Evolutionary conservation across 805 yeast species (phyloP).

Genomic region (Candida methanosorbosa): DNA sequence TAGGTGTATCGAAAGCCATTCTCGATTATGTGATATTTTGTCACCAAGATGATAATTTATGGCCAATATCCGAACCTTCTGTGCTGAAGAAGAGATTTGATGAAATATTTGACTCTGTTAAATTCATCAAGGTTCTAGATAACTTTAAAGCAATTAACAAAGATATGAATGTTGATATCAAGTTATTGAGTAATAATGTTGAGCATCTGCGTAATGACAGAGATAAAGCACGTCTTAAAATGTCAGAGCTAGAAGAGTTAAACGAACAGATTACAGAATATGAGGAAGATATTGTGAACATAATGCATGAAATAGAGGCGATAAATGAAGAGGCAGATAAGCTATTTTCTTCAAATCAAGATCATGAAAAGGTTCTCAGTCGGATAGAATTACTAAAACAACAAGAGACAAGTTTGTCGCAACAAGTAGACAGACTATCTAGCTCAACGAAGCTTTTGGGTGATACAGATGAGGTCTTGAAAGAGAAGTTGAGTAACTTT

Average conservation of each 20-base stretch:
- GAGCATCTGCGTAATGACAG: conserved; percentile 68
- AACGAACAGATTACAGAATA: conserved; percentile 34
- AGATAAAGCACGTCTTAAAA: conserved; percentile 57
- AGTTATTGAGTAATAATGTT: conserved; percentile 68
- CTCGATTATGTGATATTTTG: conserved; percentile 91
- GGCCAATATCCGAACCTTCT: conserved; percentile 95
- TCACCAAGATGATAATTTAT: conserved; percentile 92
- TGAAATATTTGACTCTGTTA: conserved; percentile 92
- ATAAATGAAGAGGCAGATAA: conserved; percentile 51
- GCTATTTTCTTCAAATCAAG: conserved; percentile 70
- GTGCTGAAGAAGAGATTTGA: conserved; percentile 86
- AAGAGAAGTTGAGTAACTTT: conserved; percentile 33
- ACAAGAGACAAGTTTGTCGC: conserved; percentile 33
- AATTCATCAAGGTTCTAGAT: conserved; percentile 85
- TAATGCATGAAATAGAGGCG: conserved; percentile 41
- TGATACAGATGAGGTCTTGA: conserved; percentile 34
- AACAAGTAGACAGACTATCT: conserved; percentile 45
- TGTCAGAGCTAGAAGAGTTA: conserved; percentile 36
- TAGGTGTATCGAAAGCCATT: conserved; percentile 85
- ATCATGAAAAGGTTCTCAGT: conserved; percentile 65
- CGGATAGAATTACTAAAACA: conserved; percentile 50
- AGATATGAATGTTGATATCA: conserved; percentile 68
- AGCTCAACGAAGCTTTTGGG: conserved; percentile 36
- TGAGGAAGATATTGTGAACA: conserved; percentile 35
- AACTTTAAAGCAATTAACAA: conserved; percentile 67